Percentiles rank a stretch among this genome's conserved stretches.
These are phyloP conservation scores for Teunomyces lycoperdinae DNA, from an alignment of 805 yeast genomes.

Conservation along the genomic window DNA sequence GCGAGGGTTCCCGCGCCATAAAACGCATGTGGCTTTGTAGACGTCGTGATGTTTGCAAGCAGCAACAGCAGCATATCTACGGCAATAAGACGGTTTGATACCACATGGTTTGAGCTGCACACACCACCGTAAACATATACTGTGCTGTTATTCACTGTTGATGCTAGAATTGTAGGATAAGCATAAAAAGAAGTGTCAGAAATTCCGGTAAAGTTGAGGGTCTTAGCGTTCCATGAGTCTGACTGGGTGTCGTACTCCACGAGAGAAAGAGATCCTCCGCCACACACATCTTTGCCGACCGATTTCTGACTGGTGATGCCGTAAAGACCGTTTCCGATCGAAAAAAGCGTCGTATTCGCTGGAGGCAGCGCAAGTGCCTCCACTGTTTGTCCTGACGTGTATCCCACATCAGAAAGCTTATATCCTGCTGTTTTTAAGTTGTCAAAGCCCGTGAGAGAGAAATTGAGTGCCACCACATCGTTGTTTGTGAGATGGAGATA, in stretches of 20 bases:
- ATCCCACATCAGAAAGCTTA: conserved; percentile 7
- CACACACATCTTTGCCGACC: conserved; percentile 19
- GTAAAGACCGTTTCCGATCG: conserved; percentile 26
- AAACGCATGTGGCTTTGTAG: conserved; percentile 55
- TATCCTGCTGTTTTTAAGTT: conserved; percentile 7
- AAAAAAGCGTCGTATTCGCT: conserved; percentile 27
- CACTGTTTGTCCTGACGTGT: conserved; percentile 21
- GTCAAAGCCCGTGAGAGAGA: conserved; percentile 31
- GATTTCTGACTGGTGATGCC: conserved; percentile 20
- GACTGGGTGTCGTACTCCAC: conserved; percentile 15
- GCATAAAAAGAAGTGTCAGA: conserved; percentile 29
- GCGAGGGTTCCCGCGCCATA: conserved; percentile 48
- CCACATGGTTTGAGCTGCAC: conserved; percentile 19
- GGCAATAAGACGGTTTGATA: conserved; percentile 44
- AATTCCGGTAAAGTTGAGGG: conserved; percentile 19
- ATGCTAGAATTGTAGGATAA: conserved; percentile 42
- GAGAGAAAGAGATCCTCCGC: conserved; percentile 24
- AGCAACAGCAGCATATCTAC: conserved; percentile 34
- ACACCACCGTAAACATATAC: conserved; percentile 58
- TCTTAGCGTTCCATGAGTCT: conserved; percentile 20
- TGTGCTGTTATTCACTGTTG: conserved; percentile 30
- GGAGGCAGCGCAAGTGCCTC: conserved; percentile 30
- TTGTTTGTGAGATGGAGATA: conserved; percentile 36
- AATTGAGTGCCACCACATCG: conserved; percentile 34
- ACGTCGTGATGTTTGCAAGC: conserved; percentile 40